phyloP scores from a whole-genome alignment of 1,139 yeast genomes.

The Insectozyma bohioensis region DNA sequence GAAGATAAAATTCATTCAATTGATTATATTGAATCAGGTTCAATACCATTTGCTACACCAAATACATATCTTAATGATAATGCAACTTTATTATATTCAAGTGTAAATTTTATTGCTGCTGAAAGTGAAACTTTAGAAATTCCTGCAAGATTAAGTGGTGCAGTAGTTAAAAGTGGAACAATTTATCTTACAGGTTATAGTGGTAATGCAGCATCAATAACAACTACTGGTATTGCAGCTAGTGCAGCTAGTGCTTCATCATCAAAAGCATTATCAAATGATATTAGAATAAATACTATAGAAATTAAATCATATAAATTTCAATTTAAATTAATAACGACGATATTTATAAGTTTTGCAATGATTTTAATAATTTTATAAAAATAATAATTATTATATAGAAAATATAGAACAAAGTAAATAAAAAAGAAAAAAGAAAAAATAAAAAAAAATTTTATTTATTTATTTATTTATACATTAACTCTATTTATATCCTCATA shows the following conservation, averaged over 20 bases:
- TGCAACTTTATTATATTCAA: constrained; percentile 13
- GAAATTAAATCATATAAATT: neutral
- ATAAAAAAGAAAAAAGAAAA: neutral
- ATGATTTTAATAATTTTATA: no score
- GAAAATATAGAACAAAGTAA: no score
- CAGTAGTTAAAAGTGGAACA: constrained; percentile 31
- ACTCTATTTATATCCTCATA: neutral
- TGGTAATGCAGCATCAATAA: neutral
- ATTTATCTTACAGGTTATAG: constrained; percentile 23
- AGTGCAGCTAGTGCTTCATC: constrained; percentile 4
- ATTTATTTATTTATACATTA: constrained; percentile 1
- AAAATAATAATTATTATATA: no score
- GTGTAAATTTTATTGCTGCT: constrained; percentile 13
- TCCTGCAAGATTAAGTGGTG: constrained; percentile 39
- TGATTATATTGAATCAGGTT: constrained; percentile 28
- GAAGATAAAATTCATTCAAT: constrained; percentile 23
- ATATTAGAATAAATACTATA: neutral
- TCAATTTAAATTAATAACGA: neutral
- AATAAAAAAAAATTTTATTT: no score
- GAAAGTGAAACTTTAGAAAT: constrained; percentile 21
- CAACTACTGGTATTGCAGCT: constrained; percentile 6
- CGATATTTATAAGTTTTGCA: no score
- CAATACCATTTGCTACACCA: constrained; percentile 40
- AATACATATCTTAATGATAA: constrained; percentile 3
- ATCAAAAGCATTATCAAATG: neutral